Base-by-base conservation (phyloP, 225 moss, liverwort and hornwort species). In the Neckera pumila region DNA sequence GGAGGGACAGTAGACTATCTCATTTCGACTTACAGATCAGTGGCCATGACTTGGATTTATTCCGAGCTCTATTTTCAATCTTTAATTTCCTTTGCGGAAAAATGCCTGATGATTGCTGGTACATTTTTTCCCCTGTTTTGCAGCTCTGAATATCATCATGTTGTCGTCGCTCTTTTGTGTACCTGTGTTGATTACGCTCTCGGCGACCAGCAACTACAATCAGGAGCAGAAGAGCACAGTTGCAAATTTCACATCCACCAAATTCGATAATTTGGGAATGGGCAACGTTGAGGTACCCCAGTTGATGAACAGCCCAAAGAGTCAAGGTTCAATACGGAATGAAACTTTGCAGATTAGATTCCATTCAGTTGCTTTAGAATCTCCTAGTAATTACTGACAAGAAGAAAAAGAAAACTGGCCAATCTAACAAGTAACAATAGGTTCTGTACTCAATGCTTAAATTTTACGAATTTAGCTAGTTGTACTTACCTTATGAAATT, bases 261-360 rank as follows among this genome's bases (percentile, higher is more conserved):
- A 42, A 31, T 87, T 98, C 38, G 96, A 98, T 86, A 78, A 96
- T 61, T 72, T 96, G 81, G 89, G 95, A 22, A 96, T 98, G 98
- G 92, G 91, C 17, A 97, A 97, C 69, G 40, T 97, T 76, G 79
- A 92, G 95, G 98, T 98, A 74, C 34, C 81, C 36, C 36, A 70
- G 34, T 71, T 80, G 45, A 25, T 73, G 53, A 59, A 70, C 72
- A 60, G 30, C 30, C 28, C 12, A 30, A 21, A 70, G 31, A 87
- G 28, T 22, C 47, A 10, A 65, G n/a, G 53, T 43, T 66, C 28
- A 8, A 83, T 26, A 66, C 25, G 10, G 10, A 47, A 36, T 64
- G 33, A n/a, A 53, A 17, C 18, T 33, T 53, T 65, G 67, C 65
- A 83, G 38, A 49, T 20, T 66, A 82, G n/a, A 27, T 53, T 83